Base-by-base conservation (phyloP, 2,329 filamentous ascomycete genomes). In the Penicillium paneum region DNA sequence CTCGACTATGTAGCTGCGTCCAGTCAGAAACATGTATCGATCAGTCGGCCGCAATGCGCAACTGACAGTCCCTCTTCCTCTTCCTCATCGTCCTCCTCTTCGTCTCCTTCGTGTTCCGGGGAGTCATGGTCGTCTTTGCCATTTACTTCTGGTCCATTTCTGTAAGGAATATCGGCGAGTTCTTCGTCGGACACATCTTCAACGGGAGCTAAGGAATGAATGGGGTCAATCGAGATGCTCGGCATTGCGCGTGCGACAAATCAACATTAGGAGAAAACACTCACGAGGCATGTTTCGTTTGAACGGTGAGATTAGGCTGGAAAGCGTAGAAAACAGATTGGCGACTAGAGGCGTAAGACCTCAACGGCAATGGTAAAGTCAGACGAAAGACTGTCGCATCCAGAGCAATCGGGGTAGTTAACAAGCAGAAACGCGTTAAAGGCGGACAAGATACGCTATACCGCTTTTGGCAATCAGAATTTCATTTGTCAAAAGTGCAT, bases 281-380 rank as follows among this genome's bases (percentile, higher is more conserved):
- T 71, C 56, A 77, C 75, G 74, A 62, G 74, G 73, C 75, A 77
- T 65, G 35, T 29, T 74, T 55, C 61, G 57, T 41, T 49, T 58
- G 35, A 58, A 60, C 15, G 58, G 57, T 35, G 61, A 64, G 39
- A 60, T 45, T 28, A 69, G 49, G 13, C 48, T 58, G 8, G 70
- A 47, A 2, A 72, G 31, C 52, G 54, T 54, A 3, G 68, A 70
- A 56, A 72, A 65, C 68, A 71, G 60, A 41, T 66, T 72, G 67
- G 46, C 65, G 64, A 57, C 56, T 31, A 10, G 48, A 57, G 52
- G 56, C 11, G 12, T 35, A 6, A 4, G 24, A 15, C 57, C 55
- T 58, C 56, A 55, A 51, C 31, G 43, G 31, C 12, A 38, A 2
- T 8, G 4, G 11, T 21, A 43, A 55, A 39, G 10, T 24, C 24